phyloP scores from a whole-genome alignment of 768 basidiomycete species.

The Cystobasidium onofrii region DNA sequence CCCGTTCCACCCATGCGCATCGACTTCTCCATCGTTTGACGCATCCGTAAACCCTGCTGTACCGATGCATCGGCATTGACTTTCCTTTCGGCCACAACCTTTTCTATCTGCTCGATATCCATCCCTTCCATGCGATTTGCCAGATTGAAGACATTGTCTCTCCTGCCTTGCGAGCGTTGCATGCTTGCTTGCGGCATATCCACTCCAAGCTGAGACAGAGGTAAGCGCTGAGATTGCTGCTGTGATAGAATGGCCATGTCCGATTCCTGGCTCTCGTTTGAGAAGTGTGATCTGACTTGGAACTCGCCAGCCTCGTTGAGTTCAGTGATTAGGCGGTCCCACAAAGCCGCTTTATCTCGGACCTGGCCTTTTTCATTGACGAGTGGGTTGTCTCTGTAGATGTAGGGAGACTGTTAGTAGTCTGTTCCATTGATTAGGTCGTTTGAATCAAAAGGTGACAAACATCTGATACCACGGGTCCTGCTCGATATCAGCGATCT shows the following conservation, averaged over 20 bases:
- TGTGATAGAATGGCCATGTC: neutral
- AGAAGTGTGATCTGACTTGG: neutral
- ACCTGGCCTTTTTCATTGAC: conserved; percentile 19
- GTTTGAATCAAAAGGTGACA: neutral
- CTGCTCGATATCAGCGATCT: neutral
- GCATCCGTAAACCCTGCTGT: neutral
- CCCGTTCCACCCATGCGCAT: conserved; percentile 11
- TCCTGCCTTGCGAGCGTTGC: neutral
- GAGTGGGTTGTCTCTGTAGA: neutral
- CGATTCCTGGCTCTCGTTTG: conserved; percentile 1
- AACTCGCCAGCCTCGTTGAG: conserved; percentile 22
- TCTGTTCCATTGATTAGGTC: neutral
- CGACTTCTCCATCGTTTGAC: conserved; percentile 17
- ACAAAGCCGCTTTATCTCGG: neutral
- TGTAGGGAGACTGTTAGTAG: neutral
- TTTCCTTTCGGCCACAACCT: conserved; percentile 1
- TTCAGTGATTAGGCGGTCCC: neutral
- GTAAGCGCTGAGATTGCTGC: neutral
- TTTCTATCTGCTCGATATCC: conserved; percentile 2
- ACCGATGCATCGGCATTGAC: conserved; percentile 1
- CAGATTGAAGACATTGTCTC: conserved; percentile 4
- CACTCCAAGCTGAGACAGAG: neutral
- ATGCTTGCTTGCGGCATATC: neutral
- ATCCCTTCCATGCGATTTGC: conserved; percentile 7
- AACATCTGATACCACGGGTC: conserved; percentile 24